Evolutionary conservation across 257 asterid species (phyloP), one percentile per base, ranked within the genome.

Genomic region (Agastache rugosa): DNA sequence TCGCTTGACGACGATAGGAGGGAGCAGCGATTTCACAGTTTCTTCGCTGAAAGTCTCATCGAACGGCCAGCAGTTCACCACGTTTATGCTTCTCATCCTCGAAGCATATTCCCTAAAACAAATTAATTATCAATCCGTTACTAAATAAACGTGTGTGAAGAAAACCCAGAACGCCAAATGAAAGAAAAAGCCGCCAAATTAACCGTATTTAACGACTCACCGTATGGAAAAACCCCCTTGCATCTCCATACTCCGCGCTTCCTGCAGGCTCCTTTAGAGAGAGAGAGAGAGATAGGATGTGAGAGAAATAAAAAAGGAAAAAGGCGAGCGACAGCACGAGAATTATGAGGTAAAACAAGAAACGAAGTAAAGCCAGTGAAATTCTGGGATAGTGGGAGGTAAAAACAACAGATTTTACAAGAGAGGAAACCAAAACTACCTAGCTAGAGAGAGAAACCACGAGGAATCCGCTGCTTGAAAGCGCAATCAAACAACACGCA

Each of bases 61-160:
- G 69, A 91, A 91, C 17, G 97, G 97, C 93, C 97, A 91, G 88
- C 92, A 87, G 47, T 85, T 82, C 75, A 67, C 86, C 88, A 87
- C 88, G 87, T 87, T 78, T 53, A 81, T 77, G 27, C 85, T 82
- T 78, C 97, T 86, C 96, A 83, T 85, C 85, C 85, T 72, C 39
- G 90, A 83, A 11, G 82, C 75, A 75, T 86, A 89, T 84, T 86
- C 96, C 54, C 97, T 91, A 56, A 35, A 35, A 83, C 42, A 71
- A 55, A 69, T 6, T 1, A n/a, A 25, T 47, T 5, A 54, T 34
- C 51, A 39, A 63, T 11, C 10, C 53, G 25, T 20, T 27, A 62
- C 3, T 67, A 64, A 63, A 25, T 15, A 67, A 73, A 64, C 48
- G 62, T 11, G 67, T 63, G 20, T 20, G 19, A 59, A 37, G 48